These are phyloP conservation scores for Venturia effusa DNA, from an alignment of 2,329 filamentous ascomycete genomes.

Conservation along the genomic window DNA sequence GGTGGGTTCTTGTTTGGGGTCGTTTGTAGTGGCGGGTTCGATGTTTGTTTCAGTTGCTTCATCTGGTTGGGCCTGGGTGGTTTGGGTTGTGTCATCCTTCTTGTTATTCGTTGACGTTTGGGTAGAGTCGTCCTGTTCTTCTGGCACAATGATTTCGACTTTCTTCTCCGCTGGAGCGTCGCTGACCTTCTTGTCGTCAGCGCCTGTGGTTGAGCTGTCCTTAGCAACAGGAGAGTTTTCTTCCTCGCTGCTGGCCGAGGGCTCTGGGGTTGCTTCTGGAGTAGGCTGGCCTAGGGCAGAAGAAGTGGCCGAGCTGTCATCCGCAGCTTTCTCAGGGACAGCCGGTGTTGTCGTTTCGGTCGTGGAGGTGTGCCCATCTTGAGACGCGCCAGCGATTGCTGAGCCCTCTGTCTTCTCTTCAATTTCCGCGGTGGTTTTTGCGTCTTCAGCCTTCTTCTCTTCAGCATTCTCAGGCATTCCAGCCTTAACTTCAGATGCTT, in stretches of 20 bases:
- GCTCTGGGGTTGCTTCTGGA: background rate
- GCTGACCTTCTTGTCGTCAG: background rate
- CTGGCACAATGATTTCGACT: background rate
- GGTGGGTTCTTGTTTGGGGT: background rate
- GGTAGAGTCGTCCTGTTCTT: background rate
- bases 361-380: background rate
- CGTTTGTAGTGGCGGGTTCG: background rate
- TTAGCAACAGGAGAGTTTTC: background rate
- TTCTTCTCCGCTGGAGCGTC: background rate
- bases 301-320: background rate
- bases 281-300: slow-evolving; percentile 1
- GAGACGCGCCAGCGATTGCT: background rate
- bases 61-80: background rate
- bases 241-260: background rate
- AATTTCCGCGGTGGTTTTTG: background rate
- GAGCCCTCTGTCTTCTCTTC: background rate
- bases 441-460: background rate
- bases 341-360: background rate
- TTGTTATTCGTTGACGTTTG: background rate
- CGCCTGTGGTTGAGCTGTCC: background rate
- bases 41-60: background rate
- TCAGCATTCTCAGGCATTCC: background rate
- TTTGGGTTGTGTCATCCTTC: background rate
- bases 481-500: background rate
- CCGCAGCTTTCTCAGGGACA: background rate